Base-by-base conservation (phyloP, 768 basidiomycete species). In the Trametes gibbosa region DNA sequence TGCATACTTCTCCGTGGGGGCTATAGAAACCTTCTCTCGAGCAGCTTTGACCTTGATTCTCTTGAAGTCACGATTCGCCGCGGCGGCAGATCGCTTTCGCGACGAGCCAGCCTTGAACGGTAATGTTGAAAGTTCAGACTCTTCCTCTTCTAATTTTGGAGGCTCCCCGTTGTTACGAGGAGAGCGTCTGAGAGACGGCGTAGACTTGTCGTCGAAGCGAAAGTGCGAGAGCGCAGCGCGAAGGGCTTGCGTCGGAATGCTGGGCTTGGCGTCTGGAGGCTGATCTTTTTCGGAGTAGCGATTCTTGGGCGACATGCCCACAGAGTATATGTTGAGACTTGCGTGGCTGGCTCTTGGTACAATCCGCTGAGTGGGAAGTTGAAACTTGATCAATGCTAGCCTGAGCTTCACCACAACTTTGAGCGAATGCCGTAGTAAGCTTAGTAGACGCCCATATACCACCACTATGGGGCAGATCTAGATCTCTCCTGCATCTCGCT, bases 1-100 rank as follows among this genome's bases (percentile, higher is more conserved):
- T 0, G 79, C 73, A 65, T 81, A 84, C 13, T 68, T 70, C 48
- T 82, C 82, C 1, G 84, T 84, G 3, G 73, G 72, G 9, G 82
- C 81, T 63, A 80, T 81, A 63, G 76, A 78, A 29, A 63, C 64
- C 48, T 72, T 76, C 66, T 73, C 75, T 43, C 45, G 19, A 19
- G 41, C 40, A 16, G 23, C 34, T 7, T 50, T 10, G 2, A n/a
- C 8, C 5, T 21, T 56, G 13, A 17, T 43, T 10, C 16, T 56
- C 48, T 54, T 50, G 41, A 29, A 0, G 24, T 37, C 25, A 4
- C 47, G 25, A 17, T 6, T 24, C n/a, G n/a, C 43, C 0, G n/a
- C 19, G 2, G 39, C 10, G 12, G 7, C 13, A 12, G 29, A 21
- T 8, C 55, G 24, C 23, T 56, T 56, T 16, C 12, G 49, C 25